Conservation (phyloP, 495 filamentous ascomycete species). For the Talaromyces borbonicus region DNA sequence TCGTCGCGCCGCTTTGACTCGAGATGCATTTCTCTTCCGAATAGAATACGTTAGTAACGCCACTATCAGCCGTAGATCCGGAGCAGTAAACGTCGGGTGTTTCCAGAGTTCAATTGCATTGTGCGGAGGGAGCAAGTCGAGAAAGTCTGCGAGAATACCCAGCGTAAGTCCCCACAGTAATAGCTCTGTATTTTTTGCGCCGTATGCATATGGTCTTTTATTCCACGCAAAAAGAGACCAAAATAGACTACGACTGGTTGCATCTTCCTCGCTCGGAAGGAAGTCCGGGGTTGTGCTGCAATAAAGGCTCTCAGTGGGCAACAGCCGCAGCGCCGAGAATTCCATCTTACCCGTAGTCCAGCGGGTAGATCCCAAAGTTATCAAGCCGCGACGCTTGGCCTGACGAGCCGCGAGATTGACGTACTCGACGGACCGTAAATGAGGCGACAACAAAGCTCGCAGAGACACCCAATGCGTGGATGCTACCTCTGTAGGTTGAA, state of each 20-base stretch:
- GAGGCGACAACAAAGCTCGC: slow-evolving; percentile 51
- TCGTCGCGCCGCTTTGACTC: slow-evolving; percentile 28
- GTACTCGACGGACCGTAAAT: slow-evolving; percentile 50
- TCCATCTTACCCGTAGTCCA: slow-evolving; percentile 57
- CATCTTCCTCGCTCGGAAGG: slow-evolving; percentile 19
- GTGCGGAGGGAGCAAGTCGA: slow-evolving; percentile 58
- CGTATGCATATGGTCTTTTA: slow-evolving; percentile 22
- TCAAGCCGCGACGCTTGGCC: slow-evolving; percentile 37
- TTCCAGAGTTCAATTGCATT: slow-evolving; percentile 54
- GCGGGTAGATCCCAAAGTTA: slow-evolving; percentile 42
- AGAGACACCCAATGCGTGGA: slow-evolving; percentile 72
- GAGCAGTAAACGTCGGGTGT: slow-evolving; percentile 64
- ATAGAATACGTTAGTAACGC: slow-evolving; percentile 52
- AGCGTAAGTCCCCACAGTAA: slow-evolving; percentile 70
- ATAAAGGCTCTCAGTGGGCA: slow-evolving; percentile 52
- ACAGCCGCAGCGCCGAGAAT: slow-evolving; percentile 57
- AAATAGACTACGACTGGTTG: slow-evolving; percentile 10
- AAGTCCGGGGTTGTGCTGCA: slow-evolving; percentile 40
- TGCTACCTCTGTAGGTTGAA: slow-evolving; percentile 66
- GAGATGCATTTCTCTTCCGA: slow-evolving; percentile 42
- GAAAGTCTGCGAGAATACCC: slow-evolving; percentile 61
- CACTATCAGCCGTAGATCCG: slow-evolving; percentile 51
- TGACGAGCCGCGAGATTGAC: slow-evolving; percentile 60
- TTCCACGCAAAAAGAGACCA: slow-evolving; percentile 23
- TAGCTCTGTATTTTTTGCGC: slow-evolving; percentile 36